Evolutionary conservation across 345 rosid species (phyloP).

Genomic region (Lagerstroemia speciosa): DNA sequence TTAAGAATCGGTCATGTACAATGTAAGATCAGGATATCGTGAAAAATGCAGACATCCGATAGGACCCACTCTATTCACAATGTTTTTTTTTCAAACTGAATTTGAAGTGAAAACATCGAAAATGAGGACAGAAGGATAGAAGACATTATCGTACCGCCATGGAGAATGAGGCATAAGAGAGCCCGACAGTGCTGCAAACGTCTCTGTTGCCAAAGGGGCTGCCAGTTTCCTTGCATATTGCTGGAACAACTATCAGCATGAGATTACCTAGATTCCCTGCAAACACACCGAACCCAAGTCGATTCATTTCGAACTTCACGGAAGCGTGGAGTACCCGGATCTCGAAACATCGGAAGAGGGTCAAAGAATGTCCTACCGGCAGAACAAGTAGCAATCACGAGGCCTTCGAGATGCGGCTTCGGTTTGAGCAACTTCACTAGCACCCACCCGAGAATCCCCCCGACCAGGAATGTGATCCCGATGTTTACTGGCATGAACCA

Average conservation of each 20-base stretch:
- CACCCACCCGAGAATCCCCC: constrained; percentile 82
- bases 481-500: constrained; percentile 96
- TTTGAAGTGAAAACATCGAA: too few relatives aligned
- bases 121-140: neutral
- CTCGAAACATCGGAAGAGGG: neutral
- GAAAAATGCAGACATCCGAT: too few relatives aligned
- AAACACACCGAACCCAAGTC: neutral
- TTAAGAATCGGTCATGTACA: too few relatives aligned
- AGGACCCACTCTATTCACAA: too few relatives aligned
- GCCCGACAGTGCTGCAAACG: constrained; percentile 50
- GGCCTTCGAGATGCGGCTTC: constrained; percentile 72
- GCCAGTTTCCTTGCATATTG: constrained; percentile 67
- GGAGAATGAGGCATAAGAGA: constrained; percentile 90
- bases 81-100: too few relatives aligned
- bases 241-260: constrained; percentile 65
- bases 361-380: constrained; percentile 37
- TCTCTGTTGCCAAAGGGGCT: constrained; percentile 60
- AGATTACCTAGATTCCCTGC: constrained; percentile 91
- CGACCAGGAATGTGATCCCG: constrained; percentile 69
- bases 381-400: constrained; percentile 72
- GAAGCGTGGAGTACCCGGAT: neutral
- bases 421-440: constrained; percentile 71
- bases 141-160: constrained; percentile 59
- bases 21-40: too few relatives aligned
- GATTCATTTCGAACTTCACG: too few relatives aligned